Conservation (phyloP, 805 yeast genomes). For the Wickerhamomyces rabaulensis region DNA sequence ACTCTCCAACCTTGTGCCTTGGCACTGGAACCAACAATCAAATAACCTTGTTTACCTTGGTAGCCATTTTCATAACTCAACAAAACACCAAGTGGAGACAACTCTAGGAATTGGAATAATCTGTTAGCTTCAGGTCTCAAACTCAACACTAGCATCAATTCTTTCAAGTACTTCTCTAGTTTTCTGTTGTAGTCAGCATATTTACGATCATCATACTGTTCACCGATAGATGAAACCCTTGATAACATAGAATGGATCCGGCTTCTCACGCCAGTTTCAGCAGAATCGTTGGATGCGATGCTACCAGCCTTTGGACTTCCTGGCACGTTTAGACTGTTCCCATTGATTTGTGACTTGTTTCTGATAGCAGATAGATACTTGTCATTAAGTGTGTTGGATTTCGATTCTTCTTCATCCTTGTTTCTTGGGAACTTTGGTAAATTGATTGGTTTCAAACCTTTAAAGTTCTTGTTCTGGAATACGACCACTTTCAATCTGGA, state of each 20-base stretch:
- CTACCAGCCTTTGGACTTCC: not conserved
- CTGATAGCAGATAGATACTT: conserved; percentile 16
- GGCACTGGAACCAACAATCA: conserved; percentile 78
- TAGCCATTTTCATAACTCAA: conserved; percentile 76
- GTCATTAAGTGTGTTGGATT: conserved; percentile 18
- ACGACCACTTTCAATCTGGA: conserved; percentile 54
- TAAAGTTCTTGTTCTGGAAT: conserved; percentile 30
- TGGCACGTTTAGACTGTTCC: not conserved
- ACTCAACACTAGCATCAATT: conserved; percentile 52
- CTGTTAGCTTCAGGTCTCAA: conserved; percentile 79
- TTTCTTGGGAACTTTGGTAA: conserved; percentile 34
- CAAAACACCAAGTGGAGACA: conserved; percentile 82
- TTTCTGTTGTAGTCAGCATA: conserved; percentile 26
- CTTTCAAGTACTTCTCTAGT: conserved; percentile 64
- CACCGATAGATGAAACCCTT: conserved; percentile 6
- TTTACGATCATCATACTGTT: not conserved
- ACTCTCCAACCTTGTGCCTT: conserved; percentile 94
- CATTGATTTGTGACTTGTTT: not conserved
- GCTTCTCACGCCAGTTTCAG: conserved; percentile 8
- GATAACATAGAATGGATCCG: conserved; percentile 16
- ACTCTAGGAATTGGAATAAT: conserved; percentile 80
- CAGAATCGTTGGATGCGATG: conserved; percentile 1
- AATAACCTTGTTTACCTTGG: conserved; percentile 85
- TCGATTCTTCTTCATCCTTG: conserved; percentile 2
- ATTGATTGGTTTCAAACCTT: conserved; percentile 23